Evolutionary conservation across 768 basidiomycete genomes (phyloP), one percentile per base, ranked within the genome.

Genomic region (Suillus bovinus): DNA sequence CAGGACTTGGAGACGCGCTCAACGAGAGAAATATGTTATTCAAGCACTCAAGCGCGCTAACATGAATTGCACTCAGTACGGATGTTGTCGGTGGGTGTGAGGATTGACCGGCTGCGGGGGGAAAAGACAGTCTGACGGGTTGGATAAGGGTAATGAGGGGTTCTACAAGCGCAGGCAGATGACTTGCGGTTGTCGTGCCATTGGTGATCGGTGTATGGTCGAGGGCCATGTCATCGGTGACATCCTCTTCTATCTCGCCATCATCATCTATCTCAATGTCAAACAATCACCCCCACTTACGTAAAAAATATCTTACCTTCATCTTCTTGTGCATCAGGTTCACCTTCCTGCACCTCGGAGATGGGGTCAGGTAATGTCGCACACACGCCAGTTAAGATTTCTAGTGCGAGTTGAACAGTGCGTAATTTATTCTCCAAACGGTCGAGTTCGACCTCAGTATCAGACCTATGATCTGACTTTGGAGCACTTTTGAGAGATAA

Each of bases 41-140:
- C 53, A 98, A 80, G 69, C 94, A 94, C 72, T 96, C 94, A 31
- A 96, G 80, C 11, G 94, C 91, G 65, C 88, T 82, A 61, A 93
- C 80, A 70, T 97, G 95, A 57, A 96, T 86, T 8, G 90, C 86
- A 64, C 90, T 84, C 50, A 98, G 83, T 11, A 81, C 90, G 29
- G 94, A 92, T 0, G 95, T 96, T 14, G 89, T 94, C 2, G 95
- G 95, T 44, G 94, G 92, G 70, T 96, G 92, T 24, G 82, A 79
- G 0, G 93, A 94, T 13, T 84, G 84, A 5, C 82, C 75, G 27
- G 84, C 81, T 20, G 83, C 79, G 0, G 93, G 91, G 17, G 90
- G 85, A 78, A 95, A 96, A 5, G 95, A 96, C 17, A 96, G 82
- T 0, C 82, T 70, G 0, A 91, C 94, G 0, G 93, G 92, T 34